phyloP scores from a whole-genome alignment of 768 basidiomycete genomes.

The Chlorophyllum brunneum region DNA sequence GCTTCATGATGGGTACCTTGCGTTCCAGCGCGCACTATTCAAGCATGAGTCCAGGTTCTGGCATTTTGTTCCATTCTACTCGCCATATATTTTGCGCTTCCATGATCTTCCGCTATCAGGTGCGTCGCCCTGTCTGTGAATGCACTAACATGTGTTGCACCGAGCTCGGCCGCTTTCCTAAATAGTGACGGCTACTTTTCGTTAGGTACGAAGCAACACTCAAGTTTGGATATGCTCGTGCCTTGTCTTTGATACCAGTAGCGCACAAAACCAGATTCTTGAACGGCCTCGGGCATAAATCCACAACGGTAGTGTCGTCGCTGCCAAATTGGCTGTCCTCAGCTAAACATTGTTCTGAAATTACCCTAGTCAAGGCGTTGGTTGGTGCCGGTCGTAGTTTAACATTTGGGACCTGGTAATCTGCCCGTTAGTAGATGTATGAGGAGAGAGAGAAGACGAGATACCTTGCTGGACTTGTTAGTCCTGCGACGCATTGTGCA shows the following conservation, averaged over 20 bases:
- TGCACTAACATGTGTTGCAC: conserved; percentile 62
- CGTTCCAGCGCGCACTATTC: conserved; percentile 77
- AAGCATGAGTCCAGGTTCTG: conserved; percentile 9
- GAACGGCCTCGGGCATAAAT: conserved; percentile 64
- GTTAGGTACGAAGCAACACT: conserved; percentile 1
- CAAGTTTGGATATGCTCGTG: conserved; percentile 23
- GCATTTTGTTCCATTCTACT: conserved; percentile 13
- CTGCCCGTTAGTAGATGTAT: not conserved
- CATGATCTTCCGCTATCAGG: conserved; percentile 76
- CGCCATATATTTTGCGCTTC: conserved; percentile 82
- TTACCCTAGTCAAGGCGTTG: conserved; percentile 25
- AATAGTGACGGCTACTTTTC: conserved; percentile 58
- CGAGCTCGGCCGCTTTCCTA: conserved; percentile 76
- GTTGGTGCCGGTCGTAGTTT: conserved; percentile 66
- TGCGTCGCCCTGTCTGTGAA: conserved; percentile 89
- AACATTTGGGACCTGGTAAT: conserved; percentile 70
- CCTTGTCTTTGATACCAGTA: conserved; percentile 80
- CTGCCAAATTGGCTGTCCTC: conserved; percentile 48
- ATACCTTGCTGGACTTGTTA: conserved; percentile 72
- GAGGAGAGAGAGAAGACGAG: not conserved
- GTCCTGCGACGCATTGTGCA: conserved; percentile 43
- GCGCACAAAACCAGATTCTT: conserved; percentile 64
- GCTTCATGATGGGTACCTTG: conserved; percentile 73
- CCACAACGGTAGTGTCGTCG: conserved; percentile 40
- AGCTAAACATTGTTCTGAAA: conserved; percentile 36